These are phyloP conservation scores for Westerdykella sp. DNA, from an alignment of 2,329 filamentous ascomycete species.

Conservation along the genomic window DNA sequence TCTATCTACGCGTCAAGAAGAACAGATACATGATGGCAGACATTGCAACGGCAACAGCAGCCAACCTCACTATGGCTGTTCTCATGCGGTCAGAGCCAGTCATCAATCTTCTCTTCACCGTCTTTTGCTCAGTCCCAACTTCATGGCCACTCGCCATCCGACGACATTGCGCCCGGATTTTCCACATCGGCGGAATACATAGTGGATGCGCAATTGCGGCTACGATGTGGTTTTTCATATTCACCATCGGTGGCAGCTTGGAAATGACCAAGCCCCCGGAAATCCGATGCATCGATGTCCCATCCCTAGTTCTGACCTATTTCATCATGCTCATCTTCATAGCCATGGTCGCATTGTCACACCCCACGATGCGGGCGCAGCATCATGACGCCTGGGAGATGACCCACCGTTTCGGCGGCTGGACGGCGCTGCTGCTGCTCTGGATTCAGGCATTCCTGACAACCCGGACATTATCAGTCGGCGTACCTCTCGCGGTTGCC, in stretches of 20 bases:
- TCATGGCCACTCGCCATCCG: slow-evolving; percentile 28
- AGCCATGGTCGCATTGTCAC: slow-evolving; percentile 24
- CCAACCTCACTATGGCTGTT: slow-evolving; percentile 32
- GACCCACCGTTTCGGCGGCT: slow-evolving; percentile 35
- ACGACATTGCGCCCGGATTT: slow-evolving; percentile 28
- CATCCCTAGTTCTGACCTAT: slow-evolving; percentile 26
- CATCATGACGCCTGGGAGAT: slow-evolving; percentile 34
- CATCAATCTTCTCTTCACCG: slow-evolving; percentile 32
- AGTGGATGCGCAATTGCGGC: slow-evolving; percentile 32
- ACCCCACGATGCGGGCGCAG: slow-evolving; percentile 25
- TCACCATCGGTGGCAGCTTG: slow-evolving; percentile 34
- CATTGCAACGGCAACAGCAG: slow-evolving; percentile 34
- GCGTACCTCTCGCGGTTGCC: slow-evolving; percentile 14
- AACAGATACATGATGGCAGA: slow-evolving; percentile 19
- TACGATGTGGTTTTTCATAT: slow-evolving; percentile 41
- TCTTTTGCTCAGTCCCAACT: slow-evolving; percentile 30
- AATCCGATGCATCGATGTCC: slow-evolving; percentile 13
- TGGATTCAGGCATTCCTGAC: slow-evolving; percentile 29
- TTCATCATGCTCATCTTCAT: slow-evolving; percentile 25
- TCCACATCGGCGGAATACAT: slow-evolving; percentile 36
- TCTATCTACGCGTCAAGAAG: slow-evolving; percentile 16
- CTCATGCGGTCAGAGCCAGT: slow-evolving; percentile 34
- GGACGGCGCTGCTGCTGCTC: slow-evolving; percentile 32
- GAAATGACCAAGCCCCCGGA: slow-evolving; percentile 23
- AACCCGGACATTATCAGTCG: slow-evolving; percentile 18